Evolutionary conservation across 2,329 filamentous ascomycete genomes (phyloP).

Genomic region (Helotiales sp.): DNA sequence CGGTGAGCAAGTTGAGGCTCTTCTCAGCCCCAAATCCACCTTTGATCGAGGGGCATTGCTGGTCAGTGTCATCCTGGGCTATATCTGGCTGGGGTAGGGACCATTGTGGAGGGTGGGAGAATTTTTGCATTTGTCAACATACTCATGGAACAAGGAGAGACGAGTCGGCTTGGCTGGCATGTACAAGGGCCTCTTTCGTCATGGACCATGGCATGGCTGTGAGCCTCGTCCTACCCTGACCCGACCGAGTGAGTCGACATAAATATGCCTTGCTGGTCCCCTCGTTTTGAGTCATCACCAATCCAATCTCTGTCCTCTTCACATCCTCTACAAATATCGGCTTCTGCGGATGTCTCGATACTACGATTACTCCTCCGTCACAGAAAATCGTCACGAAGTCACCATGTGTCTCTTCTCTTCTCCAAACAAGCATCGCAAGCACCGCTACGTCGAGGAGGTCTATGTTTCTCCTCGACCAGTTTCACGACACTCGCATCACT

Average conservation of each 20-base stretch:
- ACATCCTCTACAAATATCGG: background rate
- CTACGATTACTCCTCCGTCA: constrained; percentile 2
- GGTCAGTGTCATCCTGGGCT: constrained; percentile 11
- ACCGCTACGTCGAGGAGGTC: constrained; percentile 30
- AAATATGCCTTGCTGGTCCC: constrained; percentile 12
- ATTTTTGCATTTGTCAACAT: constrained; percentile 3
- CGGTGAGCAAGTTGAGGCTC: constrained; percentile 15
- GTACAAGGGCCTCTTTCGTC: background rate
- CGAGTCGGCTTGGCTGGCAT: constrained; percentile 14
- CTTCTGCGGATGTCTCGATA: background rate
- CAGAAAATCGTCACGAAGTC: constrained; percentile 2
- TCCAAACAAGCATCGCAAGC: constrained; percentile 22
- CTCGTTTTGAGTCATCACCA: constrained; percentile 1
- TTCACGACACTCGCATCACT: constrained; percentile 25
- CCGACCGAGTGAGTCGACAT: constrained; percentile 19
- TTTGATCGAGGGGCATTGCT: background rate
- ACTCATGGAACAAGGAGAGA: background rate
- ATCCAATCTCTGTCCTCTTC: background rate
- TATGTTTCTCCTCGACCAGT: constrained; percentile 30
- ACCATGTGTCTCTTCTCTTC: constrained; percentile 32
- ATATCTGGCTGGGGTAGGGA: constrained; percentile 15
- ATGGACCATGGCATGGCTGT: constrained; percentile 5
- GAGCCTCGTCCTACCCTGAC: constrained; percentile 5
- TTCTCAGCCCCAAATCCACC: constrained; percentile 5
- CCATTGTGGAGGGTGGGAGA: constrained; percentile 8